Base-by-base conservation (phyloP, 306 rosid species). In the Nissolia schottii region DNA sequence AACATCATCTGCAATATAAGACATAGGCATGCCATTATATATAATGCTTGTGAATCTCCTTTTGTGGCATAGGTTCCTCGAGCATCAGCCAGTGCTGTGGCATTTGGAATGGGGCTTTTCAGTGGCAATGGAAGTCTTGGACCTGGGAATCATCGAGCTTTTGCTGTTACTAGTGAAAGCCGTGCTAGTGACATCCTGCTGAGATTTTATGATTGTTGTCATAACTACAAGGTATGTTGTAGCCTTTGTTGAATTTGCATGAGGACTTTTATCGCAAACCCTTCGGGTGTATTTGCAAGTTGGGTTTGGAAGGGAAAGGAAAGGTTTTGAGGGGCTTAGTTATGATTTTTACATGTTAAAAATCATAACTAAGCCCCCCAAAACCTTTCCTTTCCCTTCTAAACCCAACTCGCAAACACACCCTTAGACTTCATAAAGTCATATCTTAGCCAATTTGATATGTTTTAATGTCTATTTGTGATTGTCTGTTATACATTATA, bases 1-100 rank as follows among this genome's bases (percentile, higher is more conserved):
- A 27, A 56, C 34, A 16, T 9, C 16, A 51, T 3, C 38, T 64
- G 48, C 58, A 35, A 50, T n/a, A 61, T 19, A 49, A 62, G 55
- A 63, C 9, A 27, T 40, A 65, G 9, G 19, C 20, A 28, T 45
- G 12, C 43, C 22, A 16, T 41, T 20, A 50, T 45, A 58, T 20
- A 16, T 73, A 45, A 20, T 65, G 34, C 72, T 72, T 68, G 67
- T 50, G 41, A 32, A 60, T 71, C 29, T 25, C 18, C 23, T 65
- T 11, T 12, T 57, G 22, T 59, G 45, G 76, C 15, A 71, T 78
- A 94, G 98, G 67, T 91, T 75, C 90, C 96, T 40, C 91, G 97
- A 69, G 96, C 98, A n/a, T 86, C 96, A 27, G 97, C 98, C 66
- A 91, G 98, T 83, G 98, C 97, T 41, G 97, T 94, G 75, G 92